phyloP scores from a whole-genome alignment of 495 filamentous ascomycete genomes.

The Aspergillus carlsbadensis region DNA sequence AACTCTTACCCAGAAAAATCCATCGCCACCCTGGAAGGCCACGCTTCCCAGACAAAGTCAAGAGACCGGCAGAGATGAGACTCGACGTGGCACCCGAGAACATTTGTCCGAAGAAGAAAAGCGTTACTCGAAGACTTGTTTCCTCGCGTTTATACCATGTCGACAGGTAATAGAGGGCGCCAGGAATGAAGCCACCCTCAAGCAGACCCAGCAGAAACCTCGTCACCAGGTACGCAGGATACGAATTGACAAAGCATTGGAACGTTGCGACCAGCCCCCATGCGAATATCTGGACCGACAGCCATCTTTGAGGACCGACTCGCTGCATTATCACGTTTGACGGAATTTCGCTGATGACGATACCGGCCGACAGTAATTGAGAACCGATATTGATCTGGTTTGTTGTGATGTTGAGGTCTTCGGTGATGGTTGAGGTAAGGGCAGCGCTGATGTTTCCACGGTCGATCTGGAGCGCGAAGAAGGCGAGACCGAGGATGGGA shows the following conservation, averaged over 20 bases:
- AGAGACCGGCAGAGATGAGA: conserved; percentile 51
- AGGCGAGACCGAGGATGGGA: conserved; percentile 53
- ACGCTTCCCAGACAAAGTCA: conserved; percentile 48
- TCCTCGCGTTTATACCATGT: conserved; percentile 61
- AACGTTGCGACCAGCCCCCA: conserved; percentile 59
- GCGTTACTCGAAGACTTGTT: conserved; percentile 50
- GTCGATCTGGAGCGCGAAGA: conserved; percentile 60
- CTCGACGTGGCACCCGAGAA: conserved; percentile 53
- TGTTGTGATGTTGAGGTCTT: conserved; percentile 53
- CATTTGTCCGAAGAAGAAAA: conserved; percentile 56
- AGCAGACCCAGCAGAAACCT: conserved; percentile 55
- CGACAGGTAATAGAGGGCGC: conserved; percentile 58
- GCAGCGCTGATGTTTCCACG: conserved; percentile 51
- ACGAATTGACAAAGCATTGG: conserved; percentile 55
- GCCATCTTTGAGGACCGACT: conserved; percentile 54
- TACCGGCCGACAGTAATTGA: conserved; percentile 54
- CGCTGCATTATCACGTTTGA: conserved; percentile 56
- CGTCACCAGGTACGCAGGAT: conserved; percentile 50
- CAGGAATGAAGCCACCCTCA: conserved; percentile 63
- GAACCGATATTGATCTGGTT: conserved; percentile 59
- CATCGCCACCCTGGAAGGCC: conserved; percentile 60
- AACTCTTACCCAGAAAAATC: conserved; percentile 52
- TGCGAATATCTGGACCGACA: conserved; percentile 55
- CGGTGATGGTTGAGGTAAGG: conserved; percentile 49
- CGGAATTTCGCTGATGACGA: conserved; percentile 58